phyloP scores from a whole-genome alignment of 768 basidiomycete genomes.

The Suillus discolor region DNA sequence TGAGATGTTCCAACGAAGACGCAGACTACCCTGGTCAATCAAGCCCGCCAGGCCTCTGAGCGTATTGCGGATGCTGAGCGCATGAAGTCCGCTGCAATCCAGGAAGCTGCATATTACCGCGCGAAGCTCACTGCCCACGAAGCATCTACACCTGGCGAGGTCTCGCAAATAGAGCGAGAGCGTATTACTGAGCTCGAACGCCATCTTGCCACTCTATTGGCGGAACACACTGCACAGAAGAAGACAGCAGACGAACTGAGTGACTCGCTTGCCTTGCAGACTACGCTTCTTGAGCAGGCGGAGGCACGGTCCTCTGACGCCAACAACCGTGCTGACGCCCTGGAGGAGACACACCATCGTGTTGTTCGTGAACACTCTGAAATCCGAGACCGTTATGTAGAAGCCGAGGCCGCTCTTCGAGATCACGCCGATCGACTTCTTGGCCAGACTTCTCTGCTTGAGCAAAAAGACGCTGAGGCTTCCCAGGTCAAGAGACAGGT shows the following conservation, averaged over 20 bases:
- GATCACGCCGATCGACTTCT: slow-evolving; percentile 79
- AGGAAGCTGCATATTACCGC: slow-evolving; percentile 95
- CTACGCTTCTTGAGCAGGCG: slow-evolving; percentile 76
- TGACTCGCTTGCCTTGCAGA: slow-evolving; percentile 76
- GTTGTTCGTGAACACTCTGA: slow-evolving; percentile 66
- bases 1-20: slow-evolving; percentile 1
- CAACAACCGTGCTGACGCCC: slow-evolving; percentile 69
- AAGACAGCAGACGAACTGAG: slow-evolving; percentile 70
- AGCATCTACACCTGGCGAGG: slow-evolving; percentile 61
- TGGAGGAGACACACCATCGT: slow-evolving; percentile 70
- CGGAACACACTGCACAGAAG: slow-evolving; percentile 67
- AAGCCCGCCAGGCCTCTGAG: slow-evolving; percentile 77
- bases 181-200: slow-evolving; percentile 76
- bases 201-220: slow-evolving; percentile 60
- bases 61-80: slow-evolving; percentile 81
- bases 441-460: slow-evolving; percentile 68
- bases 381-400: slow-evolving; percentile 63
- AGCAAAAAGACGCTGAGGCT: slow-evolving; percentile 82
- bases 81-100: slow-evolving; percentile 72
- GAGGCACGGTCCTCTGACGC: slow-evolving; percentile 79
- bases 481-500: slow-evolving; percentile 63
- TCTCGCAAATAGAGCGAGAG: slow-evolving; percentile 74
- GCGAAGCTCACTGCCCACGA: slow-evolving; percentile 93
- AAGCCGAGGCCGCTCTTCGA: slow-evolving; percentile 64
- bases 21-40: slow-evolving; percentile 72